Evolutionary conservation across 352 stramenopile genomes (phyloP).

Genomic region (Pythium volutum): DNA sequence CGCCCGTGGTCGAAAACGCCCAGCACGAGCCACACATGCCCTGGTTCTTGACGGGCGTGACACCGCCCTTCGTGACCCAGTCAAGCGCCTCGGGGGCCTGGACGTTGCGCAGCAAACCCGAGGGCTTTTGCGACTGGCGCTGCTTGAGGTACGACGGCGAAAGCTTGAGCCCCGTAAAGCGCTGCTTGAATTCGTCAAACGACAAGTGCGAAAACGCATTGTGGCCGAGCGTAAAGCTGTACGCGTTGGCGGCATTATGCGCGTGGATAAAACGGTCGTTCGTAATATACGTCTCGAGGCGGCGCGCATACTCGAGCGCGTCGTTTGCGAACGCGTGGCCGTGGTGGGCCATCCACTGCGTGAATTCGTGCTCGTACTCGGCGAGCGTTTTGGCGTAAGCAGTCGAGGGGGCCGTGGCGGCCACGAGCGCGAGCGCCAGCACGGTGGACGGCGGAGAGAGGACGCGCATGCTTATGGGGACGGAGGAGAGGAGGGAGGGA

Average conservation of each 20-base stretch:
- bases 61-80: conserved; percentile 93
- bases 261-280: conserved; percentile 88
- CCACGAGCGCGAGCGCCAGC: conserved; percentile 21
- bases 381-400: conserved; percentile 38
- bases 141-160: conserved; percentile 58
- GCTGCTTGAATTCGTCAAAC: conserved; percentile 91
- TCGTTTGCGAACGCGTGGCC: conserved; percentile 37
- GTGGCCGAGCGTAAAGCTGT: conserved; percentile 87
- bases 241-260: conserved; percentile 75
- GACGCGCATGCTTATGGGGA: conserved; percentile 17
- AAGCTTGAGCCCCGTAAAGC: conserved; percentile 55
- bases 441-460: background rate
- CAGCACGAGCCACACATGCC: conserved; percentile 94
- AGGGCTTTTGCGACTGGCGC: conserved; percentile 40
- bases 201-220: conserved; percentile 96
- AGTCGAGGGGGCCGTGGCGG: conserved; percentile 31
- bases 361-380: conserved; percentile 75
- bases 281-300: conserved; percentile 74
- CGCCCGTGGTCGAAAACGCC: conserved; percentile 97
- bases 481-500: background rate
- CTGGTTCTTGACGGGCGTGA: conserved; percentile 97
- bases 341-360: conserved; percentile 58
- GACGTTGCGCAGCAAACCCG: conserved; percentile 22
- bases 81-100: conserved; percentile 87
- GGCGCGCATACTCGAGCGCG: conserved; percentile 65